Conservation (phyloP, 176 grass and related monocot species). For the Guadua angustifolia region DNA sequence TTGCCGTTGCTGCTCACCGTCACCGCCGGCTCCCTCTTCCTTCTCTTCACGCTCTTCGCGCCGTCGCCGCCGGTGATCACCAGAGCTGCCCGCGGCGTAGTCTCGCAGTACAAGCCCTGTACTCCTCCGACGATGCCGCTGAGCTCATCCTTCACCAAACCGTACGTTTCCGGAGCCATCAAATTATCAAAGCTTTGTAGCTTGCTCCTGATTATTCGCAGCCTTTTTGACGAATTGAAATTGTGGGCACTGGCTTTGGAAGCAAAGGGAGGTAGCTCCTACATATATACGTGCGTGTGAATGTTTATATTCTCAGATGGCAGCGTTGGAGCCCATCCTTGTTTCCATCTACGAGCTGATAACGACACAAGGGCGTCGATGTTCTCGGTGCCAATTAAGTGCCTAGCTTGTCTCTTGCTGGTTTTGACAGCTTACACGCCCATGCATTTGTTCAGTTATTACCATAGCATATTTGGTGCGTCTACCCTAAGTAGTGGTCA, state of each 20-base stretch:
- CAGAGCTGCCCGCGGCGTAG: neutral
- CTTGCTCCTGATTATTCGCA: neutral
- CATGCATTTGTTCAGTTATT: conserved; percentile 24
- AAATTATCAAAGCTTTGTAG: neutral
- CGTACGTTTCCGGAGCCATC: conserved; percentile 32
- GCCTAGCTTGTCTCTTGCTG: conserved; percentile 35
- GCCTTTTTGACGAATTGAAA: neutral
- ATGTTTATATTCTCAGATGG: conserved; percentile 54
- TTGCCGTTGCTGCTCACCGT: neutral
- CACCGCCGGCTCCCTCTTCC: conserved; percentile 46
- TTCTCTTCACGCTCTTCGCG: conserved; percentile 42
- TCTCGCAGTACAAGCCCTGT: neutral
- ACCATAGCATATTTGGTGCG: neutral
- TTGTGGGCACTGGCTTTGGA: neutral
- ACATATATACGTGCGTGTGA: conserved; percentile 1
- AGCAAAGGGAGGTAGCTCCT: conserved; percentile 29
- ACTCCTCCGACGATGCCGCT: conserved; percentile 1
- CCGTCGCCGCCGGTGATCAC: neutral
- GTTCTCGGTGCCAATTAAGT: conserved; percentile 47
- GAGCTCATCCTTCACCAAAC: conserved; percentile 53
- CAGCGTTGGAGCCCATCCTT: conserved; percentile 39
- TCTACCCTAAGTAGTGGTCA: conserved; percentile 2
- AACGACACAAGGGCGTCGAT: conserved; percentile 55
- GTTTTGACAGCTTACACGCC: conserved; percentile 44
- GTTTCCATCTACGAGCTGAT: conserved; percentile 55